Evolutionary conservation across 2,329 filamentous ascomycete species (phyloP).

Genomic region (Endoconidiophora laricicola): DNA sequence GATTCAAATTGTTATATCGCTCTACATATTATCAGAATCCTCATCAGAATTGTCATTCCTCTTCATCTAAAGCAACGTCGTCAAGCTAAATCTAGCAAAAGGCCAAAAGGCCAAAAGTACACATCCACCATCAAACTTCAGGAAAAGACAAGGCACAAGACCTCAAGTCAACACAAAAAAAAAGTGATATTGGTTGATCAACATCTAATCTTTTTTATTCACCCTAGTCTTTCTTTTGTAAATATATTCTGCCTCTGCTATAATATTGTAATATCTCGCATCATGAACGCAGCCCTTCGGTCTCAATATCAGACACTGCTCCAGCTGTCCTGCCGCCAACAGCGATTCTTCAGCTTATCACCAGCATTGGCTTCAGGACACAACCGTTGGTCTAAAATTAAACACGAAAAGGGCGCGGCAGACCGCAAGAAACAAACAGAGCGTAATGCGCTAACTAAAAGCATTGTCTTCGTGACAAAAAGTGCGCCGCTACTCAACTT

Average conservation of each 20-base stretch:
- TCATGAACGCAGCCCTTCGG: too few species aligned
- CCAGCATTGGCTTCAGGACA: constrained; percentile 48
- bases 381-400: constrained; percentile 92
- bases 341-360: constrained; percentile 3
- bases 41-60: too few species aligned
- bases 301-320: too few species aligned
- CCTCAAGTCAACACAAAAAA: too few species aligned
- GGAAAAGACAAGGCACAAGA: too few species aligned
- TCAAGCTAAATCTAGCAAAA: too few species aligned
- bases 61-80: too few species aligned
- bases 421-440: constrained; percentile 64
- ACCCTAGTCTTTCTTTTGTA: neutral
- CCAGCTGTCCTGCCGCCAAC: neutral
- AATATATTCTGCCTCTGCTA: neutral
- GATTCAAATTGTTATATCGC: too few species aligned
- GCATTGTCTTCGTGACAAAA: constrained; percentile 60
- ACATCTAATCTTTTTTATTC: too few species aligned
- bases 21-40: too few species aligned
- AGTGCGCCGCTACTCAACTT: constrained; percentile 24
- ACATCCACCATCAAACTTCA: neutral
- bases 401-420: constrained; percentile 79
- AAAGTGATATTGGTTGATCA: too few species aligned
- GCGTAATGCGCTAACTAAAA: constrained; percentile 50
- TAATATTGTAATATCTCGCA: too few species aligned
- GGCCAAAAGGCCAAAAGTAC: neutral